These are phyloP conservation scores for Phytophthora idaei DNA, from an alignment of 352 stramenopile species.

Conservation along the genomic window DNA sequence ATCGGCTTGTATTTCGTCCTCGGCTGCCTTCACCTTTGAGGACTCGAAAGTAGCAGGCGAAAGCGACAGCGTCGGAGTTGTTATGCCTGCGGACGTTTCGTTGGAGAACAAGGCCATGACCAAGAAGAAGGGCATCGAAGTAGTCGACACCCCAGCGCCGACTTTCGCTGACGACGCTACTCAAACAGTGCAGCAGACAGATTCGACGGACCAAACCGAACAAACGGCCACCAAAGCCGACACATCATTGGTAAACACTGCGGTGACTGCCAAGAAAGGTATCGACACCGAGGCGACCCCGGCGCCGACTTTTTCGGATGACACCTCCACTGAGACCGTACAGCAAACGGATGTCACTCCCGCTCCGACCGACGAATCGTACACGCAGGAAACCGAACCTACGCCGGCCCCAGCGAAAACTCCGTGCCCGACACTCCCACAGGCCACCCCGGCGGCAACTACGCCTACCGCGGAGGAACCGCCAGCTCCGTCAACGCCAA, in stretches of 20 bases:
- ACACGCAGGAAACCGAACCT: conserved; percentile 15
- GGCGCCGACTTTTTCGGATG: conserved; percentile 26
- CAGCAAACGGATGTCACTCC: conserved; percentile 27
- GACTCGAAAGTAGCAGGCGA: conserved; percentile 33
- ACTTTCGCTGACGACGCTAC: conserved; percentile 20
- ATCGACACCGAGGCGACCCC: conserved; percentile 26
- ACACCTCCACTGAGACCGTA: conserved; percentile 18
- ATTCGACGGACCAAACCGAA: conserved; percentile 8
- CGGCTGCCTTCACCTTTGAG: conserved; percentile 27
- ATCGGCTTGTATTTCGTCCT: conserved; percentile 24
- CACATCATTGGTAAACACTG: conserved; percentile 13
- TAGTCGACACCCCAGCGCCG: conserved; percentile 11
- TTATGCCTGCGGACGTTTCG: conserved; percentile 24
- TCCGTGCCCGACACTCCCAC: conserved; percentile 19
- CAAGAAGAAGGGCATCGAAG: conserved; percentile 23
- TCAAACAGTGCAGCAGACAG: conserved; percentile 12
- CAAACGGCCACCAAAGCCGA: conserved; percentile 14
- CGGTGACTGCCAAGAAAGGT: conserved; percentile 16
- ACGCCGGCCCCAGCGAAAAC: conserved; percentile 22
- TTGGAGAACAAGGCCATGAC: conserved; percentile 25
- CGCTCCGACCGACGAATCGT: conserved; percentile 20
- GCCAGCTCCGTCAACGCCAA: not conserved
- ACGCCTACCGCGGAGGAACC: not conserved
- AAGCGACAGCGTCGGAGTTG: conserved; percentile 29
- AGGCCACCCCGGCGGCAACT: conserved; percentile 9